Evolutionary conservation across 2,329 filamentous ascomycete genomes (phyloP), one percentile per base, ranked within the genome.

Genomic region (Hymenoscyphus scutula): DNA sequence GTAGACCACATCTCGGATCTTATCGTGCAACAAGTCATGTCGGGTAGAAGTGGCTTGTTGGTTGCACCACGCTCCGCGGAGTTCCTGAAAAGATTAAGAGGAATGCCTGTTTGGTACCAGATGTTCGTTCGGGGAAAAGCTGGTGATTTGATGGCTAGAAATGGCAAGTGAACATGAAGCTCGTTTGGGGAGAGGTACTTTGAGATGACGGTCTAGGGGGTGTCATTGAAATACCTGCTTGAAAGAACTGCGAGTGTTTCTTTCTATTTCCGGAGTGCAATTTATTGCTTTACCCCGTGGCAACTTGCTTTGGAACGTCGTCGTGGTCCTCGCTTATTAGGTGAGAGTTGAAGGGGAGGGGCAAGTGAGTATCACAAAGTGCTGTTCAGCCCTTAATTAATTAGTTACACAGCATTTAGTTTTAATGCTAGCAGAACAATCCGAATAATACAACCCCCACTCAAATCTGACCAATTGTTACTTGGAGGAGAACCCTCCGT

Each of bases 1-100:
- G 80, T 84, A 0, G 85, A 86, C 73, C 86, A 83, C 1, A 85
- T 91, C 15, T 86, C 87, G 0, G 84, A 89, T 68, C 81, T 77
- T 5, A 80, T 90, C 58, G 84, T 88, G 0, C 76, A 79, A 64
- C 82, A 88, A 70, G 83, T 90, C 5, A 69, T 88, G 51, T 77
- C 69, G 1, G 87, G 86, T 1, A 74, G 78, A 64, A 86, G 83
- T 71, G 82, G 81, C 1, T 81, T 86, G 74, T 72, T 90, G 19
- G 68, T 85, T 27, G 53, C 84, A 60, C 87, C 87, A 2, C 25
- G 10, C 25, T 23, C 25, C 4, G 3, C 13, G 1, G 56, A n/a
- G 3, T 19, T 25, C 23, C 19, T 51, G 56, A 58, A 41, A 23
- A 32, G 2, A n/a, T 23, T 58, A 5, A 30, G 56, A 17, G 37